phyloP scores from a whole-genome alignment of 306 rosid species.

The Ochetophila trinervis region DNA sequence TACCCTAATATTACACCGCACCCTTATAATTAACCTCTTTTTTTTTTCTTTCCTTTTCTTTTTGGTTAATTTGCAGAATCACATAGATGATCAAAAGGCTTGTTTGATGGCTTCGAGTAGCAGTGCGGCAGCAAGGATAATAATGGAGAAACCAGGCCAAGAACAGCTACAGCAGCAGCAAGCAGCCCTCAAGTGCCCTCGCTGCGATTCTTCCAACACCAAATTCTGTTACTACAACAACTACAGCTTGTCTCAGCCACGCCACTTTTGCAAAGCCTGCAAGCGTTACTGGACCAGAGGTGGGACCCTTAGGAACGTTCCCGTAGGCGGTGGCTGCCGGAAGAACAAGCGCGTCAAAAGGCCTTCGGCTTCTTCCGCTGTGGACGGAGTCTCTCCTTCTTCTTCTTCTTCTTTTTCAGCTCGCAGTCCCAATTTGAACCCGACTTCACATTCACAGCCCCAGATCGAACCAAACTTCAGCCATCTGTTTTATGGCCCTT shows the following conservation, averaged over 20 bases:
- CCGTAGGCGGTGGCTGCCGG: slow-evolving; percentile 89
- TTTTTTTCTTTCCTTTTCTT: background rate
- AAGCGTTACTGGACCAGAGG: slow-evolving; percentile 97
- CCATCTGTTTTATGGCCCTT: slow-evolving; percentile 58
- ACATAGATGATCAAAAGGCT: slow-evolving; percentile 47
- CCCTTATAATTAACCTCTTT: slow-evolving; percentile 17
- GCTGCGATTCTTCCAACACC: slow-evolving; percentile 91
- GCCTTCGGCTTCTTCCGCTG: slow-evolving; percentile 21
- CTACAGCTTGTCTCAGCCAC: slow-evolving; percentile 89
- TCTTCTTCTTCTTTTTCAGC: slow-evolving; percentile 41
- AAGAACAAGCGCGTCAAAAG: slow-evolving; percentile 78
- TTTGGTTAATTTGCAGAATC: slow-evolving; percentile 17
- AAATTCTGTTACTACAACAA: slow-evolving; percentile 97
- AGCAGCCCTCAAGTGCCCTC: slow-evolving; percentile 71
- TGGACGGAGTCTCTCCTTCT: slow-evolving; percentile 25
- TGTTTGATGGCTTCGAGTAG: slow-evolving; percentile 56
- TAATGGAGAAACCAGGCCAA: slow-evolving; percentile 59
- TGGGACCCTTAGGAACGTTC: slow-evolving; percentile 87
- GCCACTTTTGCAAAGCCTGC: slow-evolving; percentile 98
- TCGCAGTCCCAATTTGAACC: slow-evolving; percentile 33
- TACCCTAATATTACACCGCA: slow-evolving; percentile 52
- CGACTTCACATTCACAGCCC: slow-evolving; percentile 38
- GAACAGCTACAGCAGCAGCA: slow-evolving; percentile 45
- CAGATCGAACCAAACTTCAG: slow-evolving; percentile 46
- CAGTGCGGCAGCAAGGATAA: slow-evolving; percentile 21